Evolutionary conservation across 352 stramenopile genomes (phyloP).

Genomic region (Pythium grandisporangium): DNA sequence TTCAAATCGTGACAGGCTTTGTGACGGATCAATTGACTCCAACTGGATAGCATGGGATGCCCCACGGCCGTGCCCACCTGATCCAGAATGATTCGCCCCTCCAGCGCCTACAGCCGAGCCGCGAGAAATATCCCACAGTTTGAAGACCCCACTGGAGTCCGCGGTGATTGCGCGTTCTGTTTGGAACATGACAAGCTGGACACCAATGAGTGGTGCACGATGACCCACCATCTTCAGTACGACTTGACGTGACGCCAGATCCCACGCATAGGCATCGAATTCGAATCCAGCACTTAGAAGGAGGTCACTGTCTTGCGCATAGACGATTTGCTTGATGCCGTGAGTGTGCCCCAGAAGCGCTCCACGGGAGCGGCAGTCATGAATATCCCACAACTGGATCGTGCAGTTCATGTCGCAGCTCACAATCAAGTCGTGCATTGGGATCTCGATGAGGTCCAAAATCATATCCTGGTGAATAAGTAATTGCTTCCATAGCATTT

Average conservation of each 20-base stretch:
- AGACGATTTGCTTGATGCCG: conserved; percentile 73
- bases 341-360: conserved; percentile 46
- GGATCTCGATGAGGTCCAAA: conserved; percentile 61
- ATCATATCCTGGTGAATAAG: conserved; percentile 44
- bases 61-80: conserved; percentile 4
- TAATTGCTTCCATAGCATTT: conserved; percentile 47
- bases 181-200: conserved; percentile 65
- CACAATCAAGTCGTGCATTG: conserved; percentile 61
- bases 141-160: conserved; percentile 63
- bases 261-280: conserved; percentile 77
- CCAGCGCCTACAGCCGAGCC: too few relatives aligned
- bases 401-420: conserved; percentile 65
- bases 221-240: conserved; percentile 63
- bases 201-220: conserved; percentile 55
- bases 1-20: conserved; percentile 43
- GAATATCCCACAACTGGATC: conserved; percentile 77
- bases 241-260: conserved; percentile 66
- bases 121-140: conserved; percentile 80
- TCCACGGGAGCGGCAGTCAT: conserved; percentile 51
- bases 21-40: conserved; percentile 48
- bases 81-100: too few relatives aligned
- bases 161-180: conserved; percentile 76
- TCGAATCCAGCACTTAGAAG: conserved; percentile 80
- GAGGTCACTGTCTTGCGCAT: conserved; percentile 60
- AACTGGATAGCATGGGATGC: conserved; percentile 50